Evolutionary conservation across 306 rosid genomes (phyloP).

Genomic region (Cercis canadensis): DNA sequence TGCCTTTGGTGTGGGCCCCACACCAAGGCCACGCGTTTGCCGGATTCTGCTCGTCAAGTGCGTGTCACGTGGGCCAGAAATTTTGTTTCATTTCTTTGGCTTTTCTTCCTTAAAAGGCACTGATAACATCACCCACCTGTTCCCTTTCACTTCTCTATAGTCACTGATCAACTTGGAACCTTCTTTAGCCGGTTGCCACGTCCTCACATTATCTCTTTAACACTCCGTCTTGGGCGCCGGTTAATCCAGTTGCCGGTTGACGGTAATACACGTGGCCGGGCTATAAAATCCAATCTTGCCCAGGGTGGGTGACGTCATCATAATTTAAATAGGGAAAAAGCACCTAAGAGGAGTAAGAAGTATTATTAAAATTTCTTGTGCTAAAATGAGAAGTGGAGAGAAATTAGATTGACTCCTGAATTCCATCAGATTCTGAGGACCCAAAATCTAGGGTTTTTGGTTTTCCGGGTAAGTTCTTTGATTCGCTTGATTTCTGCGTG

Average conservation of each 20-base stretch:
- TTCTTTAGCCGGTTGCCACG: conserved; percentile 16
- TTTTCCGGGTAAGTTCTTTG: conserved; percentile 38
- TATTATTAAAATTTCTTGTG: conserved; percentile 32
- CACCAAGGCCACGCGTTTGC: conserved; percentile 44
- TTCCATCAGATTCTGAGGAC: conserved; percentile 55
- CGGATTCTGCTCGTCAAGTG: conserved; percentile 34
- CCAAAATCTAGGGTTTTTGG: conserved; percentile 55
- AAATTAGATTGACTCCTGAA: conserved; percentile 62
- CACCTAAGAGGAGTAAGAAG: conserved; percentile 20
- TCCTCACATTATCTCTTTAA: no score
- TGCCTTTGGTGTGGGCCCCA: conserved; percentile 37
- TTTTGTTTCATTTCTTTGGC: not conserved
- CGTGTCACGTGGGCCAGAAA: conserved; percentile 46
- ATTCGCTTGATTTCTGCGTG: conserved; percentile 7
- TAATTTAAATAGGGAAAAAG: no score
- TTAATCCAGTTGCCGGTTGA: no score
- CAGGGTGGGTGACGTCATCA: no score
- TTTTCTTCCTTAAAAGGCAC: not conserved
- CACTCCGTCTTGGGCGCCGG: no score
- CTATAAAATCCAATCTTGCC: no score
- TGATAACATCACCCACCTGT: conserved; percentile 34
- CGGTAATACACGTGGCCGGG: no score
- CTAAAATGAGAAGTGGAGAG: conserved; percentile 45
- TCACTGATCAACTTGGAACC: conserved; percentile 36
- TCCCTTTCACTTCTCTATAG: not conserved